Conservation (phyloP, 768 basidiomycete species). For the Serendipita sp. region DNA sequence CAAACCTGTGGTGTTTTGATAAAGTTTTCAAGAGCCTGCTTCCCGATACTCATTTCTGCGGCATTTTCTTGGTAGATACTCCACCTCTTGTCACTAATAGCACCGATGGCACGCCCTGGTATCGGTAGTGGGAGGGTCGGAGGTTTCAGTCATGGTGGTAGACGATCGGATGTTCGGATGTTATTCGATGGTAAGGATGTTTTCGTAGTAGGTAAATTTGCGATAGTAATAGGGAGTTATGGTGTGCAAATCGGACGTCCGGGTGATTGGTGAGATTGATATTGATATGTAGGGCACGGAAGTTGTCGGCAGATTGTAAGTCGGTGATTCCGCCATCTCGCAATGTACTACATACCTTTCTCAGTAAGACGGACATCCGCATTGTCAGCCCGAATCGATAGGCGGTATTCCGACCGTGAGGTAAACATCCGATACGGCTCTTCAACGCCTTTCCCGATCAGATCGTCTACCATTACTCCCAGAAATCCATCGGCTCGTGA, state of each 20-base stretch:
- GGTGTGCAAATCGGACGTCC: too few relatives aligned
- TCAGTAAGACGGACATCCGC: slow-evolving; percentile 71
- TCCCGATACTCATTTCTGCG: slow-evolving; percentile 22
- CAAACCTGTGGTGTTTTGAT: slow-evolving; percentile 30
- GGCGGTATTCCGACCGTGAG: slow-evolving; percentile 76
- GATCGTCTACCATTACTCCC: slow-evolving; percentile 87
- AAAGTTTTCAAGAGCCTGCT: slow-evolving; percentile 22
- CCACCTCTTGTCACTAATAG: slow-evolving; percentile 32
- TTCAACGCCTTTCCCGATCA: slow-evolving; percentile 75
- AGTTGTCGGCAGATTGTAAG: neutral
- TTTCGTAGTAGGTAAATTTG: too few relatives aligned
- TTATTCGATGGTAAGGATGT: too few relatives aligned
- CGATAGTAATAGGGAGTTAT: too few relatives aligned
- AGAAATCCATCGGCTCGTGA: slow-evolving; percentile 76
- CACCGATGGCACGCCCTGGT: slow-evolving; percentile 27
- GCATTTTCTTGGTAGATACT: slow-evolving; percentile 21
- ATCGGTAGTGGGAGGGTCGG: neutral
- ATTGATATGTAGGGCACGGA: neutral
- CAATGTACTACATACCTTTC: slow-evolving; percentile 33
- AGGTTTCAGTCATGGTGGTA: neutral
- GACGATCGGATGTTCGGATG: too few relatives aligned
- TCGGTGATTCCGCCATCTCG: neutral
- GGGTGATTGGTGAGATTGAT: neutral
- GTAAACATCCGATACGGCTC: slow-evolving; percentile 96
- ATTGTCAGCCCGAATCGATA: slow-evolving; percentile 78